Percentiles rank a stretch among this genome's conserved stretches.
Evolutionary conservation across 495 filamentous ascomycete genomes (phyloP).

Genomic region (Podospora comata): DNA sequence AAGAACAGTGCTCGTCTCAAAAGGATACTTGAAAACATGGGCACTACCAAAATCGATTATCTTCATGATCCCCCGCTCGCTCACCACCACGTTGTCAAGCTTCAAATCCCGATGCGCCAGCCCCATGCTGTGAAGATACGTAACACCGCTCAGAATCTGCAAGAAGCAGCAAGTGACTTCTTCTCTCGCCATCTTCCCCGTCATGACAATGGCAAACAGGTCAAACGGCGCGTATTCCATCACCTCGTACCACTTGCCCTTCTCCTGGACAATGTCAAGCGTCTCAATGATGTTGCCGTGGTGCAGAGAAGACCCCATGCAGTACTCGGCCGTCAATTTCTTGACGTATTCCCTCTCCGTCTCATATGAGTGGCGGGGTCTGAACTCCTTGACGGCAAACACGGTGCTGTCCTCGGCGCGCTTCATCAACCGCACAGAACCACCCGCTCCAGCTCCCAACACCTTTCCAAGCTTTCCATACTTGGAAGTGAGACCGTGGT

Average conservation of each 20-base stretch:
- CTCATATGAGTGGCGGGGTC: constrained; percentile 89
- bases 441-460: constrained; percentile 88
- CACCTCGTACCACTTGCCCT: constrained; percentile 94
- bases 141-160: constrained; percentile 93
- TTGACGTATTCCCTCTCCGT: constrained; percentile 93
- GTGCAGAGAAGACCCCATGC: constrained; percentile 93
- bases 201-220: constrained; percentile 98
- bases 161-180: constrained; percentile 89
- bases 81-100: constrained; percentile 97
- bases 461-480: constrained; percentile 96
- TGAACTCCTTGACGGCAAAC: constrained; percentile 97
- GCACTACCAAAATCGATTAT: constrained; percentile 99
- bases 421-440: constrained; percentile 93
- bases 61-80: constrained; percentile 97
- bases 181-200: constrained; percentile 91
- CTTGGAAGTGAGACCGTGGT: constrained; percentile 84
- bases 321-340: constrained; percentile 99
- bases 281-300: constrained; percentile 99
- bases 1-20: constrained; percentile 84
- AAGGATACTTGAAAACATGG: constrained; percentile 94
- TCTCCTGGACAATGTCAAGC: constrained; percentile 94
- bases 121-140: constrained; percentile 96
- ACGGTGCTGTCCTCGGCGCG: constrained; percentile 83
- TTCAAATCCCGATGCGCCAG: constrained; percentile 95
- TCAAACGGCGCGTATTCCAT: constrained; percentile 99